phyloP scores from a whole-genome alignment of 225 moss, liverwort and hornwort genomes.

The Polytrichum formosum region DNA sequence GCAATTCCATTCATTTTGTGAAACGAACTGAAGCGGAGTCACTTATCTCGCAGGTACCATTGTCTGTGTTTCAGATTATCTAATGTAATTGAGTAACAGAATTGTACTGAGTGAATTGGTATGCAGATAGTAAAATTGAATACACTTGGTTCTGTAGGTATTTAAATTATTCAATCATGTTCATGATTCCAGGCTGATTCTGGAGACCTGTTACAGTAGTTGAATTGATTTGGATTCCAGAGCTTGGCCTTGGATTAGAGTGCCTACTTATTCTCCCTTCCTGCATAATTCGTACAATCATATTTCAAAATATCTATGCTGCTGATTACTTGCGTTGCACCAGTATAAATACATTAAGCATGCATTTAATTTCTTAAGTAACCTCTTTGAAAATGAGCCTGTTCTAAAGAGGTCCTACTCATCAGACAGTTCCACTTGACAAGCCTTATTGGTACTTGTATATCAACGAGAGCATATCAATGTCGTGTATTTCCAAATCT shows the following conservation, averaged over 20 bases:
- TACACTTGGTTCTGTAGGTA: background rate
- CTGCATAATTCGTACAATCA: no score
- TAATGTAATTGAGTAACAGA: background rate
- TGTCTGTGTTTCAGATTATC: background rate
- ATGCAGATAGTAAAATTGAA: background rate
- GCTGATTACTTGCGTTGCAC: no score
- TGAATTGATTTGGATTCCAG: background rate
- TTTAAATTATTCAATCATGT: background rate
- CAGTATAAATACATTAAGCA: no score
- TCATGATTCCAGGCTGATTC: background rate
- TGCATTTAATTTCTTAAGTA: no score
- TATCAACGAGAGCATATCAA: background rate
- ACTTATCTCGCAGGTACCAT: slow-evolving; percentile 77
- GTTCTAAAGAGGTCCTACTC: no score
- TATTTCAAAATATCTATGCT: no score
- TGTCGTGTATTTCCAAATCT: background rate
- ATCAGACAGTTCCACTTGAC: background rate
- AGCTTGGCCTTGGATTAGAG: no score
- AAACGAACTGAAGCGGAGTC: slow-evolving; percentile 88
- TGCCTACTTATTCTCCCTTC: no score
- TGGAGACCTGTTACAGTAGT: background rate
- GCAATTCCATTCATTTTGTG: slow-evolving; percentile 91
- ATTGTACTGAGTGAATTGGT: background rate
- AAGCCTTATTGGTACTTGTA: background rate
- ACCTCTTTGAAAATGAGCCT: no score